Conservation (phyloP, 75 land plant species). For the Sequoiadendron giganteum region DNA sequence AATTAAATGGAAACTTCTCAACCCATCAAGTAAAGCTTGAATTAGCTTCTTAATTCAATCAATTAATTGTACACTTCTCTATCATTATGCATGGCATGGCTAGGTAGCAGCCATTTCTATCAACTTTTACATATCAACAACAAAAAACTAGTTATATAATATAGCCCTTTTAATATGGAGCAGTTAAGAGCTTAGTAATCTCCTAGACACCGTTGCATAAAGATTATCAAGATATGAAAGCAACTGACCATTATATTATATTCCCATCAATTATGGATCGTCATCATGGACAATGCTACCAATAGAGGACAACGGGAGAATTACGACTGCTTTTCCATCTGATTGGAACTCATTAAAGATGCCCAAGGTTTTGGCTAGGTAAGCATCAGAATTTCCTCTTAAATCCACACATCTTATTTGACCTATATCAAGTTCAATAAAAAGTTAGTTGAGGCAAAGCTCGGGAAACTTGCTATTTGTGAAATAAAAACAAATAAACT, state of each 20-base stretch:
- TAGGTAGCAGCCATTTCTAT: background rate
- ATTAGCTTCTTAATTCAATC: background rate
- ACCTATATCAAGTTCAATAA: background rate
- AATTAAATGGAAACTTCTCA: background rate
- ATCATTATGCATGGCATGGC: background rate
- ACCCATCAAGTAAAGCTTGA: background rate
- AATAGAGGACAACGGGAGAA: conserved; percentile 16
- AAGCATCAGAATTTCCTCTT: background rate
- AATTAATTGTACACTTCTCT: background rate
- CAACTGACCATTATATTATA: background rate
- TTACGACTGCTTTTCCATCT: conserved; percentile 8
- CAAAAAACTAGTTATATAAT: background rate
- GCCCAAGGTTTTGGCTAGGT: background rate
- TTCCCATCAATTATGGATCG: conserved; percentile 30
- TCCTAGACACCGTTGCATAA: background rate
- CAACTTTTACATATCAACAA: background rate
- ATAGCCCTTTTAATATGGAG: background rate
- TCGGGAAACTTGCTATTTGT: background rate
- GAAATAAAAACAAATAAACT: background rate
- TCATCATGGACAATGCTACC: conserved; percentile 36
- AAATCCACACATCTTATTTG: conserved; percentile 6
- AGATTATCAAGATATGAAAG: background rate
- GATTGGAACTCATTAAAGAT: conserved; percentile 3
- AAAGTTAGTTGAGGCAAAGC: background rate
- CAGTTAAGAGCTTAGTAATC: background rate